Conservation (phyloP, 768 basidiomycete species). For the Pulveroboletus sp. region DNA sequence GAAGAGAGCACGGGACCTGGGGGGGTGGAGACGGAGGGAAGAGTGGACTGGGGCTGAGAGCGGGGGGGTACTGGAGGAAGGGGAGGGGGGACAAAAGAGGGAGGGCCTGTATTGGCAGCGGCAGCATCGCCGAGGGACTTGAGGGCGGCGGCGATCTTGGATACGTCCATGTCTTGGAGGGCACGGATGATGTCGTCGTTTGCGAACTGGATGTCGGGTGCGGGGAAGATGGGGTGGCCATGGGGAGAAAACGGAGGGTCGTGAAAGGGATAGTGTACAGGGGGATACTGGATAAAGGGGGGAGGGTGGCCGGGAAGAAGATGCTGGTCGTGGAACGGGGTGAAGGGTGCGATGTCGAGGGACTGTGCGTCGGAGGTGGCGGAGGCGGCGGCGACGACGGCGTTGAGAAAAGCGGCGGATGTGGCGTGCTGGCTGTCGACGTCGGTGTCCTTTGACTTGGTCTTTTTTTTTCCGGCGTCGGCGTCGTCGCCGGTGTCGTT, state of each 20-base stretch:
- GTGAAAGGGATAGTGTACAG: constrained; percentile 28
- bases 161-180: constrained; percentile 65
- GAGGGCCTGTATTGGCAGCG: constrained; percentile 37
- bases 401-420: constrained; percentile 58
- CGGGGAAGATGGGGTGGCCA: constrained; percentile 27
- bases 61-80: constrained; percentile 22
- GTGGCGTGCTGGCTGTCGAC: constrained; percentile 42
- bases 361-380: constrained; percentile 39
- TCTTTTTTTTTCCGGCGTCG: constrained; percentile 36
- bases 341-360: constrained; percentile 28
- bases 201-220: constrained; percentile 39
- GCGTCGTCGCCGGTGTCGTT: constrained; percentile 11
- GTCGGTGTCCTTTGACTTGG: constrained; percentile 20
- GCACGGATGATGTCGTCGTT: constrained; percentile 75
- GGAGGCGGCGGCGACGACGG: constrained; percentile 65
- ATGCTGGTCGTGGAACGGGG: constrained; percentile 34
- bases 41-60: constrained; percentile 39
- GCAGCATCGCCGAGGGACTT: constrained; percentile 63
- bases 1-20: constrained; percentile 39
- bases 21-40: constrained; percentile 43
- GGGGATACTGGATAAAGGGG: constrained; percentile 29
- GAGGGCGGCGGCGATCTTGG: constrained; percentile 66
- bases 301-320: constrained; percentile 25
- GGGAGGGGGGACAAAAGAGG: constrained; percentile 22
- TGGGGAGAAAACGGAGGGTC: constrained; percentile 27